Evolutionary conservation across 2,329 filamentous ascomycete genomes (phyloP).

Genomic region (Neofusicoccum parvum): DNA sequence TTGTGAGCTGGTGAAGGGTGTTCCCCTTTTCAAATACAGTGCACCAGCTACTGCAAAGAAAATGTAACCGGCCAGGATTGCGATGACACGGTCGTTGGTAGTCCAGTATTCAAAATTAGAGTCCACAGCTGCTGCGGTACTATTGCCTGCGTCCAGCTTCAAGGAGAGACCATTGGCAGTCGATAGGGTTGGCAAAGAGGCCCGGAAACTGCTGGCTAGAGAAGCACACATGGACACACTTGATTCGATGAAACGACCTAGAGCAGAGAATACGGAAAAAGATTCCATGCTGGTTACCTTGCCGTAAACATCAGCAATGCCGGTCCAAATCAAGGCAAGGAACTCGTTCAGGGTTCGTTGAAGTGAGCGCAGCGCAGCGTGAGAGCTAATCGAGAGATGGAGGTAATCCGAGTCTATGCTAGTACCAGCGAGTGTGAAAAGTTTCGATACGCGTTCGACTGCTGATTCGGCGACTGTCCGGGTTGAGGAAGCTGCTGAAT

Average conservation of each 20-base stretch:
- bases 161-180: slow-evolving; percentile 40
- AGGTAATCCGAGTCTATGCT: slow-evolving; percentile 36
- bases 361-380: slow-evolving; percentile 39
- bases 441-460: slow-evolving; percentile 37
- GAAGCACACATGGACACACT: neutral
- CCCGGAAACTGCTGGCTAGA: slow-evolving; percentile 3
- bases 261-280: slow-evolving; percentile 8
- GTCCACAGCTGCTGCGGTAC: slow-evolving; percentile 35
- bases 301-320: neutral
- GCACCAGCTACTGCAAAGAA: slow-evolving; percentile 74
- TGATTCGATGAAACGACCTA: neutral
- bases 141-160: slow-evolving; percentile 35
- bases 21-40: slow-evolving; percentile 75
- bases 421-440: slow-evolving; percentile 32
- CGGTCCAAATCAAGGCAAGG: neutral
- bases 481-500: slow-evolving; percentile 8
- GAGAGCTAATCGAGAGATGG: slow-evolving; percentile 40
- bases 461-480: slow-evolving; percentile 36
- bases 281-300: slow-evolving; percentile 12
- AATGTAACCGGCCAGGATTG: slow-evolving; percentile 79
- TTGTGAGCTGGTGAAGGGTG: slow-evolving; percentile 64
- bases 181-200: slow-evolving; percentile 17
- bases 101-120: slow-evolving; percentile 47
- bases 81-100: slow-evolving; percentile 62
- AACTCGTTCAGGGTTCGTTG: slow-evolving; percentile 24